A percentile compares a stretch with the other conserved stretches of the same genome.
These are phyloP conservation scores for Microdochium bolleyi DNA, from an alignment of 2,329 filamentous ascomycete species.

Conservation along the genomic window DNA sequence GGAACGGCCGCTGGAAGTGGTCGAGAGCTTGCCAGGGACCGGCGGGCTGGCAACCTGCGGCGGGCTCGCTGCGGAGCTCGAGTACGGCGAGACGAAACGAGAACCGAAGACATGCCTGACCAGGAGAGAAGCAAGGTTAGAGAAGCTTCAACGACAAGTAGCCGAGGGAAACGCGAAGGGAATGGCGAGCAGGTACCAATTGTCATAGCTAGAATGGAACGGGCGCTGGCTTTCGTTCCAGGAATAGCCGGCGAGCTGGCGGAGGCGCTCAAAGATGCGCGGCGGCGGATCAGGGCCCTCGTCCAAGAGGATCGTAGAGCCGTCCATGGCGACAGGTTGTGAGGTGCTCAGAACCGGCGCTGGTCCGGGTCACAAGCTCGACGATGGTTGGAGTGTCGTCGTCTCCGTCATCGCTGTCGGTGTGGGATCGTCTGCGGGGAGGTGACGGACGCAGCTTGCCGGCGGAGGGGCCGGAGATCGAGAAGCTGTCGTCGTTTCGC, in stretches of 20 bases:
- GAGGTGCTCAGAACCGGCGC: constrained; percentile 6
- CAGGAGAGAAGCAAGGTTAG: neutral
- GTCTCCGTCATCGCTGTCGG: constrained; percentile 6
- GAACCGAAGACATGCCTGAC: constrained; percentile 59
- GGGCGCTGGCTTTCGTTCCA: constrained; percentile 61
- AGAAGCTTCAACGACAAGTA: neutral
- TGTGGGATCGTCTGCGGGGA: neutral
- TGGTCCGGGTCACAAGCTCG: neutral
- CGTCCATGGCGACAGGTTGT: constrained; percentile 37
- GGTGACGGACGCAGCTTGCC: neutral
- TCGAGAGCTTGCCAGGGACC: constrained; percentile 30
- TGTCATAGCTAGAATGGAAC: constrained; percentile 70
- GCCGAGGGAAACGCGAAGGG: constrained; percentile 1
- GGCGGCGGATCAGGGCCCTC: constrained; percentile 55
- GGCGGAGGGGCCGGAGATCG: neutral
- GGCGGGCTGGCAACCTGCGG: constrained; percentile 35
- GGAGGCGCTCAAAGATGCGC: constrained; percentile 64
- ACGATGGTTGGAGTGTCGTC: constrained; percentile 3
- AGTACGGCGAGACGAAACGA: constrained; percentile 44
- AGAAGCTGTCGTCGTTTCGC: neutral
- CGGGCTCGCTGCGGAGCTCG: constrained; percentile 36
- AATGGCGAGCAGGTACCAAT: constrained; percentile 52
- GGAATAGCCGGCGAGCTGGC: constrained; percentile 64
- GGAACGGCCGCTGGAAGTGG: constrained; percentile 31
- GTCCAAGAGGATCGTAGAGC: constrained; percentile 38